Evolutionary conservation across 306 rosid species (phyloP), one percentile per base, ranked within the genome.

Genomic region (Sicyos baderoa): DNA sequence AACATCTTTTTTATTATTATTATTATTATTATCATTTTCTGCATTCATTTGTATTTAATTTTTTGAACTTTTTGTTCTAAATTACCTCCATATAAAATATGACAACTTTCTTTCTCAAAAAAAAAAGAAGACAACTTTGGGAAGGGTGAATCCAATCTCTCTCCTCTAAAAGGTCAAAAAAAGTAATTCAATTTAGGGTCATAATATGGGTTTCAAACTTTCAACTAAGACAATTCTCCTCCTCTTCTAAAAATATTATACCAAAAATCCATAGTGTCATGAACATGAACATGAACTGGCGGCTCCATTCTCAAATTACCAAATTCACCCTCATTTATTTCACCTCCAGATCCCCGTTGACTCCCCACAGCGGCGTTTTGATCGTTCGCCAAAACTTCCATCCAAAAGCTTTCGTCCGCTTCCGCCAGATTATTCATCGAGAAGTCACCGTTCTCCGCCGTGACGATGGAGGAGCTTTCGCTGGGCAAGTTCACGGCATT

Each of bases 321-420:
- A 66, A 47, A 7, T 2, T 66, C 55, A 3, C 54, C 9, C 6
- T 48, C 10, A 7, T 12, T 6, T 5, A 3, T 60, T 66, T 66
- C 23, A 23, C 57, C 15, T 48, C 62, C 72, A 5, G 32, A 74
- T 51, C 64, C 79, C 32, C 58, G 48, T 19, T 23, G 69, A 49
- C 54, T 69, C 2, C 54, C 81, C 29, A 64, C 64, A 10, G 22
- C 4, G 6, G 13, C 44, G 22, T 40, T 51, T 42, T 74, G 75
- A 53, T 77, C 83, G 13, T 82, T 65, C 0, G 85, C 81, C 69
- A 89, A 66, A 1, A 85, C 90, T 72, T 87, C 93, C 4, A 81
- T 76, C 97, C 96, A 87, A 21, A 92, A 89, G 35, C 74, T 81
- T 17, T 87, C 97, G 11, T 86, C 95, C 23, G 79, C 57, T 13